phyloP scores from a whole-genome alignment of 176 grass and related monocot genomes.

The Pontederia paniculata region DNA sequence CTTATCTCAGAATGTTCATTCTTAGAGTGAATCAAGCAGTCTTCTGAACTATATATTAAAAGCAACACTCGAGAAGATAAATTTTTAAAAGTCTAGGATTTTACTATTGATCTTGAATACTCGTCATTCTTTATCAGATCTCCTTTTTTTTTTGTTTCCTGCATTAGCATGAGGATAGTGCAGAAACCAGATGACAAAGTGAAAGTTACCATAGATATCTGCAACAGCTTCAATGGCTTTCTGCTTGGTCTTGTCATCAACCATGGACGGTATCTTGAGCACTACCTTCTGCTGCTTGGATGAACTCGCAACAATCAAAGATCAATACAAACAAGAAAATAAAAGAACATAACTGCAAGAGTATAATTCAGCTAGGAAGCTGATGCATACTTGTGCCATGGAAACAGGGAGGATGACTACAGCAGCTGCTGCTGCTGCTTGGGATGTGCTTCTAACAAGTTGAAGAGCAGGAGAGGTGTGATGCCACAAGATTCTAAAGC shows the following conservation, averaged over 20 bases:
- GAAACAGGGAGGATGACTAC: background rate
- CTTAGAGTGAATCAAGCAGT: too few relatives aligned
- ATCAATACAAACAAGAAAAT: background rate
- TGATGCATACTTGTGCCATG: conserved; percentile 1
- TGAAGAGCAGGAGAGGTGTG: too few relatives aligned
- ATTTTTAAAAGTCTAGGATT: too few relatives aligned
- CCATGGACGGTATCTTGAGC: conserved; percentile 67
- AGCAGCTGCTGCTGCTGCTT: too few relatives aligned
- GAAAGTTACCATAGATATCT: conserved; percentile 53
- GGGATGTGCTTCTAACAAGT: too few relatives aligned
- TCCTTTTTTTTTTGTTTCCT: background rate
- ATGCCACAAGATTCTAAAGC: too few relatives aligned
- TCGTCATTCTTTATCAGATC: too few relatives aligned
- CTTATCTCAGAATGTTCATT: too few relatives aligned
- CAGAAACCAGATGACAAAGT: background rate
- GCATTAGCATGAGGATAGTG: background rate
- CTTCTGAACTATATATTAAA: too few relatives aligned
- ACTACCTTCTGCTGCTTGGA: conserved; percentile 60
- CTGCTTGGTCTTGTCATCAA: conserved; percentile 76
- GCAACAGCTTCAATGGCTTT: conserved; percentile 79
- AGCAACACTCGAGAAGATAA: too few relatives aligned
- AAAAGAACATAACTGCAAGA: background rate
- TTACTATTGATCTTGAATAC: too few relatives aligned
- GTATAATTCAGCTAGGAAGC: background rate
- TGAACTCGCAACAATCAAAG: background rate